Conservation (phyloP, 352 stramenopile genomes). For the Phytophthora nicotianae region DNA sequence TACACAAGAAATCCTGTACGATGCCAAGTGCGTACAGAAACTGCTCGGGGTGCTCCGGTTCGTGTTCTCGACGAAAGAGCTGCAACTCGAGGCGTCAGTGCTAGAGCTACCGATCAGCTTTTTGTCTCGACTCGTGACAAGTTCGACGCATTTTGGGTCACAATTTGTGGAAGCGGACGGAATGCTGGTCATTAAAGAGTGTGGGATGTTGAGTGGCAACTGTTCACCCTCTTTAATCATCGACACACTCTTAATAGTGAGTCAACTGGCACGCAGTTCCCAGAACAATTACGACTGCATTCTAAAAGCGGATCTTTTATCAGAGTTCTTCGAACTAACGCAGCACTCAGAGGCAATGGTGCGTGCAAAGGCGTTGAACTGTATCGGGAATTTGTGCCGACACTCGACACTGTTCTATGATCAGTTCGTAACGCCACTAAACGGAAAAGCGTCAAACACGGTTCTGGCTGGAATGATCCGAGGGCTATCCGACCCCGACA, state of each 20-base stretch:
- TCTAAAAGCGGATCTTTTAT: constrained; percentile 48
- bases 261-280: constrained; percentile 84
- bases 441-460: constrained; percentile 24
- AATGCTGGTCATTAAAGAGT: constrained; percentile 73
- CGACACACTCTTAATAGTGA: constrained; percentile 85
- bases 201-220: constrained; percentile 50
- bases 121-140: constrained; percentile 82
- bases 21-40: constrained; percentile 66
- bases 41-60: constrained; percentile 70
- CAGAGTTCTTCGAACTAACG: constrained; percentile 65
- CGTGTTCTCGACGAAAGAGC: constrained; percentile 56
- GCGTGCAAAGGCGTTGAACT: constrained; percentile 89
- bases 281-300: constrained; percentile 80
- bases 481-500: constrained; percentile 66
- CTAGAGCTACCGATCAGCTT: constrained; percentile 82
- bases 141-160: constrained; percentile 80
- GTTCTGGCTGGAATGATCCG: constrained; percentile 69
- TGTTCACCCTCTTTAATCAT: constrained; percentile 73
- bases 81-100: constrained; percentile 61
- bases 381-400: constrained; percentile 92
- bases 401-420: constrained; percentile 92
- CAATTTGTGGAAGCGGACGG: constrained; percentile 81
- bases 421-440: constrained; percentile 44
- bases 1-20: constrained; percentile 78
- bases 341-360: constrained; percentile 75